Percentiles rank a stretch among this genome's conserved stretches.
Evolutionary conservation across 2,329 filamentous ascomycete species (phyloP).

Genomic region (Pseudohalonectria lignicola): DNA sequence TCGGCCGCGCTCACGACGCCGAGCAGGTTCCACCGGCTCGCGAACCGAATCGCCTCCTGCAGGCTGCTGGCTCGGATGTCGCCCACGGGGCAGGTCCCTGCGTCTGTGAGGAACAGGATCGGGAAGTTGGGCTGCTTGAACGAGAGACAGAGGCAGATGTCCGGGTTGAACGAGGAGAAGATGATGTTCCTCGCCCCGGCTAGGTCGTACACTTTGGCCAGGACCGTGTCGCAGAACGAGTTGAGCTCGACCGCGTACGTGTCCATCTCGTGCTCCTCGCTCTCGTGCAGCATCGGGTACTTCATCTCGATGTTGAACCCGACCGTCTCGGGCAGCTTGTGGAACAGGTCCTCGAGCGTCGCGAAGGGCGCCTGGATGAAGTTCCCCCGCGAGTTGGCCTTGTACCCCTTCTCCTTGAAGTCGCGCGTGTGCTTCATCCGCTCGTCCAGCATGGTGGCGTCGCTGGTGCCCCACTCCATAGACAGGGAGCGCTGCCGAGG

Average conservation of each 20-base stretch:
- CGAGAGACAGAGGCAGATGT: conserved; percentile 85
- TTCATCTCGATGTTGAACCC: conserved; percentile 99
- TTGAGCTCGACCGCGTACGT: conserved; percentile 93
- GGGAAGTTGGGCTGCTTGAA: conserved; percentile 98
- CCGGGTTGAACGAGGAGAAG: conserved; percentile 95
- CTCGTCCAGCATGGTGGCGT: conserved; percentile 44
- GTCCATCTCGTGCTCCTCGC: conserved; percentile 92
- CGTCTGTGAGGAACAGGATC: conserved; percentile 87
- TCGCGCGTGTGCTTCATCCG: conserved; percentile 96
- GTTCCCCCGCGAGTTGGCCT: conserved; percentile 85
- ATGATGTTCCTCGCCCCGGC: conserved; percentile 80
- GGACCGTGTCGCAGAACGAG: conserved; percentile 88
- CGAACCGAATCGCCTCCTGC: conserved; percentile 92
- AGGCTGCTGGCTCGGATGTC: conserved; percentile 85
- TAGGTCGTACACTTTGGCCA: conserved; percentile 81
- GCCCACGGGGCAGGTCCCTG: conserved; percentile 68
- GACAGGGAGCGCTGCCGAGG: conserved; percentile 40
- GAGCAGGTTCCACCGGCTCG: conserved; percentile 85
- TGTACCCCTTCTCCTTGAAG: conserved; percentile 90
- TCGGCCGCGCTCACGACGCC: conserved; percentile 86
- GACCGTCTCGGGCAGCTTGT: conserved; percentile 66
- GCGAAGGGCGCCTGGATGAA: conserved; percentile 96
- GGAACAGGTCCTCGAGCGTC: conserved; percentile 87
- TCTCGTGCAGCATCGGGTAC: conserved; percentile 96
- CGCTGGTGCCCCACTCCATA: conserved; percentile 31